Conservation (phyloP, 306 rosid species). For the Bauhinia variegata region DNA sequence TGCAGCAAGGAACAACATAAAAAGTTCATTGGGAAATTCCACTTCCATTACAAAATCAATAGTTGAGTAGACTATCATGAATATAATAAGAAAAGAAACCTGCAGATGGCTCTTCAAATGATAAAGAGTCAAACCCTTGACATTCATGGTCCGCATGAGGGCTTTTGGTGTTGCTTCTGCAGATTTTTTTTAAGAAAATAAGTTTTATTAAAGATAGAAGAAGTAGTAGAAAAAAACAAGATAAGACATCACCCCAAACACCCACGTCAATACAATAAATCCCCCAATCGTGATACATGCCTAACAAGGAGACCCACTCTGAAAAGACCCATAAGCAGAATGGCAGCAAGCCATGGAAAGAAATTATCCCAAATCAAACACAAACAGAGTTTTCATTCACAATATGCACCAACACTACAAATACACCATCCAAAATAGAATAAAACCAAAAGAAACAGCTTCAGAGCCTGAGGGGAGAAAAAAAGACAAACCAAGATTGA, state of each 20-base stretch:
- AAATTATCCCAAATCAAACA: no score
- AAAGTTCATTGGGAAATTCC: slow-evolving; percentile 9
- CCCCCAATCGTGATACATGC: neutral
- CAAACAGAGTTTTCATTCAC: no score
- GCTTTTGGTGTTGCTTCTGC: slow-evolving; percentile 78
- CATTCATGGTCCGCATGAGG: slow-evolving; percentile 73
- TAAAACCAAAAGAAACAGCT: neutral
- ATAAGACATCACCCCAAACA: no score
- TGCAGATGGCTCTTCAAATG: slow-evolving; percentile 72
- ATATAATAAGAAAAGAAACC: slow-evolving; percentile 41
- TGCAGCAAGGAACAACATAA: slow-evolving; percentile 19
- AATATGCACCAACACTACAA: neutral
- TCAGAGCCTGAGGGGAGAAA: no score
- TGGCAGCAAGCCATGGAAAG: no score
- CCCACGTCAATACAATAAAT: neutral
- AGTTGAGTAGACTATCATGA: neutral
- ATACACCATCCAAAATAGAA: no score
- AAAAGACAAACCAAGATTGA: neutral
- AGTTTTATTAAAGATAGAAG: neutral
- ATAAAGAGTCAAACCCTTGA: slow-evolving; percentile 67
- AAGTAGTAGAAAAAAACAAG: no score
- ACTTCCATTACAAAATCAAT: slow-evolving; percentile 10
- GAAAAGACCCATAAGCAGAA: no score
- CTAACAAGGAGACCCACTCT: neutral
- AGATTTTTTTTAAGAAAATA: neutral